These are phyloP conservation scores for Puccinia novopanici DNA, from an alignment of 1,284 basidiomycete genomes.

Conservation along the genomic window DNA sequence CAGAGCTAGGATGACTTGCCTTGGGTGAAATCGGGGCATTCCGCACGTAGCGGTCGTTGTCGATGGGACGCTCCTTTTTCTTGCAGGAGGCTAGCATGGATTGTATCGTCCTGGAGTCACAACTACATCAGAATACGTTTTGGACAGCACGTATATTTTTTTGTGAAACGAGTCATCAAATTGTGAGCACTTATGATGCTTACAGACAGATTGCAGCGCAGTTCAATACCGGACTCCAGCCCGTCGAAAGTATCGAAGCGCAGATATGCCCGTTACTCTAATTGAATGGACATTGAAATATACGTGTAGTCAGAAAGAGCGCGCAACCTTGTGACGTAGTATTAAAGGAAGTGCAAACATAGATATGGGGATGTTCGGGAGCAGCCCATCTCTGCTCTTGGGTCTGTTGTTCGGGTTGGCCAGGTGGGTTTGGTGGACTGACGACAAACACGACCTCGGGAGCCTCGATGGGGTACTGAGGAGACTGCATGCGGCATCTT, in stretches of 20 bases:
- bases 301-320: too few species aligned
- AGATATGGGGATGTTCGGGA: slow-evolving; percentile 46
- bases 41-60: slow-evolving; percentile 75
- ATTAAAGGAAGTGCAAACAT: slow-evolving; percentile 26
- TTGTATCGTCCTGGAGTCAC: slow-evolving; percentile 68
- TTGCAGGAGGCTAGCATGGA: slow-evolving; percentile 85
- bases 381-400: slow-evolving; percentile 30
- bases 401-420: background rate
- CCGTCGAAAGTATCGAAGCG: slow-evolving; percentile 77
- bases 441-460: slow-evolving; percentile 47
- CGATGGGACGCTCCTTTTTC: slow-evolving; percentile 74
- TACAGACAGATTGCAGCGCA: slow-evolving; percentile 46
- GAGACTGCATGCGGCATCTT: slow-evolving; percentile 14
- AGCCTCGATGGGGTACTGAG: slow-evolving; percentile 47
- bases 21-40: slow-evolving; percentile 82
- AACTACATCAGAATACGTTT: slow-evolving; percentile 12
- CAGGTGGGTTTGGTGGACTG: slow-evolving; percentile 16
- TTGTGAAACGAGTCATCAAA: too few species aligned
- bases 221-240: slow-evolving; percentile 80
- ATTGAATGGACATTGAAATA: too few species aligned
- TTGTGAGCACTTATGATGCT: background rate
- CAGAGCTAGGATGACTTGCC: slow-evolving; percentile 53
- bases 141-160: slow-evolving; percentile 69
- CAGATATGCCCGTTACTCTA: slow-evolving; percentile 64
- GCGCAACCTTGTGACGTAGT: background rate